These are phyloP conservation scores for Gynochthodes officinalis DNA, from an alignment of 257 asterid species.

Conservation along the genomic window DNA sequence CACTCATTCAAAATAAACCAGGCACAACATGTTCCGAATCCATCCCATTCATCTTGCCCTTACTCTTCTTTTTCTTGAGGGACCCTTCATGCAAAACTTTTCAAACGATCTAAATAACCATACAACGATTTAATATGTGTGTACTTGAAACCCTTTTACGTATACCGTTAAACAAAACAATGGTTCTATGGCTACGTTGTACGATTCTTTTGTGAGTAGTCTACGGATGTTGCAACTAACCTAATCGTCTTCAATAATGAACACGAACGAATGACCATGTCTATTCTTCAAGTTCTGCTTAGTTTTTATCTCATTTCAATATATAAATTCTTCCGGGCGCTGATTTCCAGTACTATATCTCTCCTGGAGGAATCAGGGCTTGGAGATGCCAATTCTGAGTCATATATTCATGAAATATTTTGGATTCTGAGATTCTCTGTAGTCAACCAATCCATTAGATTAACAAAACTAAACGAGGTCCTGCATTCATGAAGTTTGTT, in stretches of 20 bases:
- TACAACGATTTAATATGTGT: no score
- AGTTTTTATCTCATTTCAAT: background rate
- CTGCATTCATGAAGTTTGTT: background rate
- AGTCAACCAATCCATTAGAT: background rate
- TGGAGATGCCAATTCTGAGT: background rate
- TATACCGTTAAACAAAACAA: background rate
- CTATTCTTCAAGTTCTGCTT: background rate
- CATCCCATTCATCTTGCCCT: background rate
- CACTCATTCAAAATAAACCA: constrained; percentile 5
- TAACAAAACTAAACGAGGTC: background rate
- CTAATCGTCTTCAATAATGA: background rate
- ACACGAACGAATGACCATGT: background rate
- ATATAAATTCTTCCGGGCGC: background rate
- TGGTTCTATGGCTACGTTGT: background rate
- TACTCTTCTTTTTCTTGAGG: no score
- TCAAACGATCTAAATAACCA: no score
- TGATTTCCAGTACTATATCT: background rate
- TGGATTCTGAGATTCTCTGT: constrained; percentile 8
- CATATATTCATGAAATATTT: background rate
- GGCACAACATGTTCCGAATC: background rate
- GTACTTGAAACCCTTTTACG: background rate
- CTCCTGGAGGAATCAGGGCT: background rate
- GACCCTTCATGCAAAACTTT: background rate
- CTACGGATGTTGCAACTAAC: constrained; percentile 20
- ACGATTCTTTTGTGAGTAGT: background rate